A percentile compares a stretch with the other conserved stretches of the same genome.
Evolutionary conservation across 441 rosid species (phyloP).

Genomic region (Pelargonium australe): DNA sequence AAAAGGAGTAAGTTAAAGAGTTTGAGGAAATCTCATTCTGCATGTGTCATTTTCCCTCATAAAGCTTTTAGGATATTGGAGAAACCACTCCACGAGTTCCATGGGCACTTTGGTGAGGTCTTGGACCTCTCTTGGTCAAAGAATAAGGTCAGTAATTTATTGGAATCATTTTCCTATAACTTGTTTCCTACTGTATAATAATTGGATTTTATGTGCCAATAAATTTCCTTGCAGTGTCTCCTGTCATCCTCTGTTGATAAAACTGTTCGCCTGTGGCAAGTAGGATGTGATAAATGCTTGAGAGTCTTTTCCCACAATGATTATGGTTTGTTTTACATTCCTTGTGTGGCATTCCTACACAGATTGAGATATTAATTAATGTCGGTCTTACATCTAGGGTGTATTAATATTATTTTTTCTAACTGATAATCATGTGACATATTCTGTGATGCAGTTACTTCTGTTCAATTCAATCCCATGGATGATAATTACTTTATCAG

Average conservation of each 20-base stretch:
- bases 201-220: slow-evolving; percentile 4
- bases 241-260: slow-evolving; percentile 58
- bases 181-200: background rate
- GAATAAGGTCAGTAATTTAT: slow-evolving; percentile 47
- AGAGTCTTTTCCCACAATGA: slow-evolving; percentile 48
- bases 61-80: slow-evolving; percentile 61
- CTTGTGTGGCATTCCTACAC: background rate
- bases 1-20: slow-evolving; percentile 39
- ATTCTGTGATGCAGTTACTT: slow-evolving; percentile 58
- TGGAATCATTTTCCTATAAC: background rate
- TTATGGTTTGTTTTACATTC: slow-evolving; percentile 35
- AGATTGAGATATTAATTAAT: background rate
- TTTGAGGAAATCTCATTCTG: slow-evolving; percentile 44
- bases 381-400: slow-evolving; percentile 8
- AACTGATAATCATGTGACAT: background rate
- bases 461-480: slow-evolving; percentile 81
- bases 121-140: slow-evolving; percentile 91
- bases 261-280: slow-evolving; percentile 60
- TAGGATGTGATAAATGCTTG: slow-evolving; percentile 41
- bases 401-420: slow-evolving; percentile 1
- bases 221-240: slow-evolving; percentile 29
- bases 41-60: slow-evolving; percentile 76
- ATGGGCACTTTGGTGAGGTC: slow-evolving; percentile 63
- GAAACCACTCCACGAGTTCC: slow-evolving; percentile 71
- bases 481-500: slow-evolving; percentile 81